Percentiles rank a stretch among this genome's conserved stretches.
These are phyloP conservation scores for Solanum hybrid DNA, from an alignment of 305 asterid genomes.

Conservation along the genomic window DNA sequence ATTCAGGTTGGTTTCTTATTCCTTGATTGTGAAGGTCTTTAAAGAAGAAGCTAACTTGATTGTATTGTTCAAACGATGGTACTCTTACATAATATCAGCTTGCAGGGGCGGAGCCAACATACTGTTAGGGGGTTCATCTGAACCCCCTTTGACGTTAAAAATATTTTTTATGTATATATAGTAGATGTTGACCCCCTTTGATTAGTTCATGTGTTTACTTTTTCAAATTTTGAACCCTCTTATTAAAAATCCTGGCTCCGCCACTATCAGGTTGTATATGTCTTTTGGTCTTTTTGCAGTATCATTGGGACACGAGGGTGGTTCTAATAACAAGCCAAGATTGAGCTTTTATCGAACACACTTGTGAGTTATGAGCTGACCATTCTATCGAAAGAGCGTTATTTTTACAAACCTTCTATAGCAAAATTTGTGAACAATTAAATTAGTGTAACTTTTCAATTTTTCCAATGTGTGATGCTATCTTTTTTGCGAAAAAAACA, in stretches of 20 bases:
- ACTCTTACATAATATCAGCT: neutral
- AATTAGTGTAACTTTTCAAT: neutral
- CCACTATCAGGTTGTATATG: neutral
- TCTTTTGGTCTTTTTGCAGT: neutral
- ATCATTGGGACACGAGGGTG: neutral
- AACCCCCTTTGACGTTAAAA: neutral
- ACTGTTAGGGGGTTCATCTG: neutral
- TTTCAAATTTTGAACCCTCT: too few relatives aligned
- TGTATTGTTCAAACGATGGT: neutral
- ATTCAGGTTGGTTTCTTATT: neutral
- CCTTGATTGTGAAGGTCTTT: neutral
- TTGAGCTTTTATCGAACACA: neutral
- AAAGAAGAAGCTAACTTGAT: neutral
- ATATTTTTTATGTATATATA: neutral
- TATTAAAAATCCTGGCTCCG: neutral
- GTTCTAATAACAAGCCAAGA: neutral
- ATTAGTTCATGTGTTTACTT: neutral
- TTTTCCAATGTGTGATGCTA: neutral
- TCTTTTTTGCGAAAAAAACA: neutral
- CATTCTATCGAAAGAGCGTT: neutral
- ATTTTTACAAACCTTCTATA: neutral
- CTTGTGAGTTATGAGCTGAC: neutral
- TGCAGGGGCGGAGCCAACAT: neutral
- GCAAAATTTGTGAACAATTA: neutral
- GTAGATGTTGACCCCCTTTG: neutral